phyloP scores from a whole-genome alignment of 2,329 filamentous ascomycete species.

The Tolypocladium paradoxum region DNA sequence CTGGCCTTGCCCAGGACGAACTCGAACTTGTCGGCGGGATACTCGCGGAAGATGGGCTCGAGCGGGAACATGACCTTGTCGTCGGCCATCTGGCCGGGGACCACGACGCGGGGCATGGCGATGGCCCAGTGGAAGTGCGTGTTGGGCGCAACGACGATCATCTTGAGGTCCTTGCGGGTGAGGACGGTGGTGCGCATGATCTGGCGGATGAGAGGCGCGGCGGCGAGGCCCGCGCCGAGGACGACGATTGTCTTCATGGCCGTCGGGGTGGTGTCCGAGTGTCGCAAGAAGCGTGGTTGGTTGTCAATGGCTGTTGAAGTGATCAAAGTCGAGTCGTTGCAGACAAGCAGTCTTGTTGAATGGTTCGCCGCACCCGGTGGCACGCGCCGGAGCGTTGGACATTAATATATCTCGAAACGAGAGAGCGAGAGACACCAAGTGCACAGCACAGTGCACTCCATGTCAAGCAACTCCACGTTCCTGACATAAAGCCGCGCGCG shows the following conservation, averaged over 20 bases:
- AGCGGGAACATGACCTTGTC: constrained; percentile 22
- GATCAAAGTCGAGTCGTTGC: neutral
- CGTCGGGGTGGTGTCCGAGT: neutral
- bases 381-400: neutral
- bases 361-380: neutral
- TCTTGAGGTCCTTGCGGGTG: constrained; percentile 27
- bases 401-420: neutral
- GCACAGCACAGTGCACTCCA: neutral
- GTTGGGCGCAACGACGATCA: constrained; percentile 35
- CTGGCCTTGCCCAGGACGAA: constrained; percentile 39
- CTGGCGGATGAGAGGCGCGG: constrained; percentile 38
- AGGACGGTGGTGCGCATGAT: constrained; percentile 33
- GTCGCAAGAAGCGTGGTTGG: neutral
- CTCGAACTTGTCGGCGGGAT: constrained; percentile 36
- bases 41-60: constrained; percentile 35
- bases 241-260: constrained; percentile 32
- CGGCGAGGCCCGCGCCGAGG: constrained; percentile 36
- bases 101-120: constrained; percentile 34
- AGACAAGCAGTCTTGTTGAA: neutral
- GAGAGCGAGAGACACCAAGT: no score
- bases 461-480: neutral
- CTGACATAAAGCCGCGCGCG: neutral
- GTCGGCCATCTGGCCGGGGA: constrained; percentile 35
- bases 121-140: constrained; percentile 39
- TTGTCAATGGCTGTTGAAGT: neutral